Evolutionary conservation across 1,284 basidiomycete genomes (phyloP), one percentile per base, ranked within the genome.

Genomic region (Tilletiaria anomala): DNA sequence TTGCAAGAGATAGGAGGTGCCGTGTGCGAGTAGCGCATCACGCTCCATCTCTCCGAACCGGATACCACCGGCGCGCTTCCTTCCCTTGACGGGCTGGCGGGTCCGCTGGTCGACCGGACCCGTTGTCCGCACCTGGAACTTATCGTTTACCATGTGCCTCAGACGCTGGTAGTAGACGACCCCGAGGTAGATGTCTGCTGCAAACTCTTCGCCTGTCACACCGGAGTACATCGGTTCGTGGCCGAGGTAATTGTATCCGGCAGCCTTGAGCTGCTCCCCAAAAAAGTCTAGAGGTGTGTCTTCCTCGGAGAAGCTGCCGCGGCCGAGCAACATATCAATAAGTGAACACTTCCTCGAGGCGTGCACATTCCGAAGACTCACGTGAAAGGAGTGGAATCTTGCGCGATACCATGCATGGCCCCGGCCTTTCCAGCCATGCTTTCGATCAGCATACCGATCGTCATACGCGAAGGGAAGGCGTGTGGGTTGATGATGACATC

Each of bases 151-250:
- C 93, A 97, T 97, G 76, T 97, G 93, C 56, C 93, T 79, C 47
- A 99, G 74, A 47, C 93, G 82, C 69, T 99, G 93, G 70, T 99
- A 99, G 73, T 94, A 96, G 39, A 97, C 91, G 35, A 94, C 80
- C 17, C 93, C 93, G 48, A 97, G 77, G 70, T 97, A 97, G 62
- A 99, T 99, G 68, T 99, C 93, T 3, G 91, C 89, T 15, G 83
- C 80, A 69, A 99, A 94, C 72, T 97, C 93, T 70, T 96, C 77
- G 16, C 93, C 93, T 5, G 93, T 97, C 67, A 97, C 93, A 29
- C 93, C 93, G 48, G 89, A 96, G 70, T 99, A 99, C 93, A 99
- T 97, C 6, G 93, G 89, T 69, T 97, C 93, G 71, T 96, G 96
- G 24, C 93, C 93, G 65, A 94, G 83, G 70, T 94, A 96, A 70